Base-by-base conservation (phyloP, 306 rosid genomes). In the Pueraria montana region DNA sequence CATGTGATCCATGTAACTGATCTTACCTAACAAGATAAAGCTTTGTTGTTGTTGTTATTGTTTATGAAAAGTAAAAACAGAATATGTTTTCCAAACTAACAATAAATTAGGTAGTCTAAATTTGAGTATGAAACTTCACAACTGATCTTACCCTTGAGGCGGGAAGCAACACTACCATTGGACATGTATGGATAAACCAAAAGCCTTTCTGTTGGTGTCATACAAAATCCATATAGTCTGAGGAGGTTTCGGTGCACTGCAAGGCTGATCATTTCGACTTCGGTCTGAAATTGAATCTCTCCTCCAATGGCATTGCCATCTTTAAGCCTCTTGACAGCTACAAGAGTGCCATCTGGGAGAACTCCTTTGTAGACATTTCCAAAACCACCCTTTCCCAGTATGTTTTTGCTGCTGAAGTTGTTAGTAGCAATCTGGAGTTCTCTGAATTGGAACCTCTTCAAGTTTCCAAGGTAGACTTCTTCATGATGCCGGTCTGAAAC, bases 231-330 rank as follows among this genome's bases (percentile, higher is more conserved):
- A 55, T 87, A 87, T 6, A 87, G 85, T 71, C 83, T 82, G 65
- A 87, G 90, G 63, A 87, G 88, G 76, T 87, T 82, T 53, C 90
- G 63, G 72, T 87, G 90, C n/a, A 85, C 90, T 1, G 90, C 90
- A 0, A 87, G 49, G 52, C 90, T 87, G 45, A 87, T 87, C 90
- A 87, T 87, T 79, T 87, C 90, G 36, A 87, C 88, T 79, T 87
- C 90, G 6, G 90, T 87, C 72, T 87, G 90, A 69, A 87, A 87
- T 50, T 87, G 90, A 50, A 87, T 84, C 82, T 85, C 90, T 63
- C 90, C 90, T 68, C 90, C 90, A 45, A 27, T 40, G 76, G 90
- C 90, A 79, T 87, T 87, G 6, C 90, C 88, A 75, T 87, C 90
- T 79, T 83, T 87, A 16, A 87, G 88, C 65, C 90, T 87, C 78